A percentile compares a stretch with the other conserved stretches of the same genome.
Conservation (phyloP, 345 rosid species). For the Acer negundo region DNA sequence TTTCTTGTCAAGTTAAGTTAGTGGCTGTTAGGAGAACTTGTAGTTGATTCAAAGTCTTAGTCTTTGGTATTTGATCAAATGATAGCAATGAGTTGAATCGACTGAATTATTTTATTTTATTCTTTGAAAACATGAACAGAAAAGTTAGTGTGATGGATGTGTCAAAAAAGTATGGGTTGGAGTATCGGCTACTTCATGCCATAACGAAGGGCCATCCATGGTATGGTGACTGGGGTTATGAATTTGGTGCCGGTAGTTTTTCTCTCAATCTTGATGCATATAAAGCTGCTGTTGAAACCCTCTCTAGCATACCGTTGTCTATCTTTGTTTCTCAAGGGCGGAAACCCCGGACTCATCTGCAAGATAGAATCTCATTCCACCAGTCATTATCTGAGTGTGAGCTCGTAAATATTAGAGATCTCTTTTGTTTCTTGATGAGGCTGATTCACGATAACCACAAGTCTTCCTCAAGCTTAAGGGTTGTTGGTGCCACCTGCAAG, state of each 20-base stretch:
- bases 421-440: constrained; percentile 47
- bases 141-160: constrained; percentile 79
- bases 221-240: constrained; percentile 81
- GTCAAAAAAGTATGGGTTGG: constrained; percentile 63
- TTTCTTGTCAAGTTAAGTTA: neutral
- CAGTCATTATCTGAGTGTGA: constrained; percentile 49
- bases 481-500: constrained; percentile 31
- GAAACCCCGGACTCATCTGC: constrained; percentile 39
- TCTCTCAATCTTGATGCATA: constrained; percentile 54
- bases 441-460: constrained; percentile 48
- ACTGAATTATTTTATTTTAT: constrained; percentile 4
- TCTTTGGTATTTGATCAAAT: neutral
- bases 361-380: constrained; percentile 42
- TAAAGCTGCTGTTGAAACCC: constrained; percentile 48
- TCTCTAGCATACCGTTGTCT: constrained; percentile 46
- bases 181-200: constrained; percentile 66
- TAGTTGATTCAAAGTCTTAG: neutral
- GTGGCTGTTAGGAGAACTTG: neutral
- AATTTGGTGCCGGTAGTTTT: constrained; percentile 70
- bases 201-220: constrained; percentile 56
- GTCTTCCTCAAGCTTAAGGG: constrained; percentile 34
- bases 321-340: constrained; percentile 35
- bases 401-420: constrained; percentile 57
- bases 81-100: constrained; percentile 6
- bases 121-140: constrained; percentile 31